Conservation (phyloP, 2,329 filamentous ascomycete species). For the Sporothrix variecibatus region DNA sequence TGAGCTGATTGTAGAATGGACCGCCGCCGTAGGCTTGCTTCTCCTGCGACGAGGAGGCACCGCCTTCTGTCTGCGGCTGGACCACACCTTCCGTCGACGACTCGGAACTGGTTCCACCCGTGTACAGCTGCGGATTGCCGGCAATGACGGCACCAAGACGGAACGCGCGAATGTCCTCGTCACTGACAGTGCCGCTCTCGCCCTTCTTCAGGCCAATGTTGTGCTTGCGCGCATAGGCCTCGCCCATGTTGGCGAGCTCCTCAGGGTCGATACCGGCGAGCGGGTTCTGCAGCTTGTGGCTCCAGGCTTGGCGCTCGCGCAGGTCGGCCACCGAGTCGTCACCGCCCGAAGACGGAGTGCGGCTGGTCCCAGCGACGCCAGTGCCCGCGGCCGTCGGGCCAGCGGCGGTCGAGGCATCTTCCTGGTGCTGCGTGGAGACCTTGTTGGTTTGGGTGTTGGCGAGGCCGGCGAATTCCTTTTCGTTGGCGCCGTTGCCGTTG, state of each 20-base stretch:
- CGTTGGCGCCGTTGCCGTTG: slow-evolving; percentile 1
- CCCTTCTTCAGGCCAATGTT: slow-evolving; percentile 45
- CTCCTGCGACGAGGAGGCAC: background rate
- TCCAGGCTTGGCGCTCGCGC: slow-evolving; percentile 17
- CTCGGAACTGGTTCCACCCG: slow-evolving; percentile 34
- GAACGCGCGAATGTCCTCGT: slow-evolving; percentile 56
- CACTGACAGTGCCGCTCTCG: slow-evolving; percentile 40
- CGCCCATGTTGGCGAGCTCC: slow-evolving; percentile 57
- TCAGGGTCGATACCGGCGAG: slow-evolving; percentile 44
- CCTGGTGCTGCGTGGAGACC: slow-evolving; percentile 1
- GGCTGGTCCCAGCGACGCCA: background rate
- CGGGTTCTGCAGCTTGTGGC: slow-evolving; percentile 43
- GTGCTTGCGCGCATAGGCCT: slow-evolving; percentile 55
- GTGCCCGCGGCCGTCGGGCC: background rate
- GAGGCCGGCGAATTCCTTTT: slow-evolving; percentile 2
- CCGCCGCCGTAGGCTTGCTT: slow-evolving; percentile 18
- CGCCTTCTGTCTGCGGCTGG: background rate
- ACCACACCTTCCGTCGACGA: background rate
- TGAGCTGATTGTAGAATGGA: slow-evolving; percentile 48
- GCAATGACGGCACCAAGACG: slow-evolving; percentile 61
- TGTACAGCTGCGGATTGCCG: slow-evolving; percentile 52
- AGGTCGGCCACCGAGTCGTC: background rate
- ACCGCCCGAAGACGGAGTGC: background rate
- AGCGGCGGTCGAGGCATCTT: background rate
- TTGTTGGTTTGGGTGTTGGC: background rate